Percentiles rank a stretch among this genome's conserved stretches.
These are phyloP conservation scores for Geotrichum reessii DNA, from an alignment of 1,139 yeast genomes.

Conservation along the genomic window DNA sequence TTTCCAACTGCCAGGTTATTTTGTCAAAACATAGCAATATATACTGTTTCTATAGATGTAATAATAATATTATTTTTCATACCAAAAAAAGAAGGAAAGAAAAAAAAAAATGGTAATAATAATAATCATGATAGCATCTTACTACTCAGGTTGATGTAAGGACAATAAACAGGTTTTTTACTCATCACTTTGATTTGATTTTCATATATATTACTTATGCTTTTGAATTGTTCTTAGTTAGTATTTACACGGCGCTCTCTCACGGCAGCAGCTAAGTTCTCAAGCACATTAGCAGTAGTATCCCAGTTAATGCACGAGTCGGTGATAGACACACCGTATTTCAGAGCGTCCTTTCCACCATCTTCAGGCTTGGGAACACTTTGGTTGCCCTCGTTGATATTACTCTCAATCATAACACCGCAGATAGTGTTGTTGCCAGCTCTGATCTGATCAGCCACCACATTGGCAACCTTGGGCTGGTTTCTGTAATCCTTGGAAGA, in stretches of 20 bases:
- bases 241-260: constrained; percentile 55
- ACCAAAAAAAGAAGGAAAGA: too few species aligned
- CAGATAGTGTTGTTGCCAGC: constrained; percentile 72
- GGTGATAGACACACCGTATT: constrained; percentile 94
- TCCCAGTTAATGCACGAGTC: constrained; percentile 97
- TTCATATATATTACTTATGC: neutral
- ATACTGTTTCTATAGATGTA: neutral
- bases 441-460: constrained; percentile 76
- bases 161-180: too few species aligned
- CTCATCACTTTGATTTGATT: too few species aligned
- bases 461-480: constrained; percentile 81
- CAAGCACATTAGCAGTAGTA: constrained; percentile 73
- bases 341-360: constrained; percentile 60
- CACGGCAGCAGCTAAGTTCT: constrained; percentile 74
- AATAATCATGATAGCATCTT: too few species aligned
- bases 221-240: neutral
- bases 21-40: too few species aligned
- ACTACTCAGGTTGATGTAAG: too few species aligned
- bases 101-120: too few species aligned
- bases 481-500: constrained; percentile 89
- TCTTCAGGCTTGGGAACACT: constrained; percentile 56
- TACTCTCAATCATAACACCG: constrained; percentile 95
- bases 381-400: constrained; percentile 90
- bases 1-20: too few species aligned
- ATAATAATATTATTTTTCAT: too few species aligned